Evolutionary conservation across 2,329 filamentous ascomycete species (phyloP), one percentile per base, ranked within the genome.

Genomic region (Aureobasidium leucospermi): DNA sequence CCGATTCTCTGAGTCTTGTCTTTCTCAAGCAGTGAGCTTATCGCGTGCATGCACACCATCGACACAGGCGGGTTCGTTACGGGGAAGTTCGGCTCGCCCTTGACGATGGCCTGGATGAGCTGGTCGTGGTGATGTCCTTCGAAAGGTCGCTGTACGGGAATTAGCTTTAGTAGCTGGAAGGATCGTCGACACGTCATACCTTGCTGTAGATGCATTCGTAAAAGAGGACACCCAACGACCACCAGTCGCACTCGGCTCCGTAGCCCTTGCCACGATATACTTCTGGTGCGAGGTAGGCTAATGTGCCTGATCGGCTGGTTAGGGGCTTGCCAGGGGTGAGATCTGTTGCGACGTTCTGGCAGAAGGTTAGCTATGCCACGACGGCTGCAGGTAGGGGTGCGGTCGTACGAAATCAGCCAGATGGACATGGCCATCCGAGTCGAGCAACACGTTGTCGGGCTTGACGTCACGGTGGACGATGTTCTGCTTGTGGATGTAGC

Each of bases 171-270:
- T 16, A 13, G 10, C 8, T 11, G 16, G 16, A 31, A 29, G 10
- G n/a, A 15, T 23, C 31, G 38, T 11, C 16, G 23, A 16, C 10
- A 31, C n/a, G 47, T 41, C 80, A 56, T 75, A 91, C 90, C 86
- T 95, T 97, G 77, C 95, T 96, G 78, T 97, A 99, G 65, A 99
- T 96, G 81, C 94, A 97, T 74, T 99, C 94, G 74, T 96, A 99
- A 73, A 97, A 97, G n/a, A 96, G 82, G 47, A 99, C 94, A 51
- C 94, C 94, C 23, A 99, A 76, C 6, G 94, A 97, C 94, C 94
- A 99, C 94, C 94, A 99, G 72, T 99, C 94, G 43, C 94, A 92
- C 67, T 94, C 89, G 48, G 86, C 85, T 62, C 89, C 86, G 70
- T 99, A 99, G 41, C 94, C 94, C 63, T 85, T 87, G 51, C 93